Percentiles rank a stretch among this genome's conserved stretches.
Conservation (phyloP, 768 basidiomycete genomes). For the Auricularia heimuer region DNA sequence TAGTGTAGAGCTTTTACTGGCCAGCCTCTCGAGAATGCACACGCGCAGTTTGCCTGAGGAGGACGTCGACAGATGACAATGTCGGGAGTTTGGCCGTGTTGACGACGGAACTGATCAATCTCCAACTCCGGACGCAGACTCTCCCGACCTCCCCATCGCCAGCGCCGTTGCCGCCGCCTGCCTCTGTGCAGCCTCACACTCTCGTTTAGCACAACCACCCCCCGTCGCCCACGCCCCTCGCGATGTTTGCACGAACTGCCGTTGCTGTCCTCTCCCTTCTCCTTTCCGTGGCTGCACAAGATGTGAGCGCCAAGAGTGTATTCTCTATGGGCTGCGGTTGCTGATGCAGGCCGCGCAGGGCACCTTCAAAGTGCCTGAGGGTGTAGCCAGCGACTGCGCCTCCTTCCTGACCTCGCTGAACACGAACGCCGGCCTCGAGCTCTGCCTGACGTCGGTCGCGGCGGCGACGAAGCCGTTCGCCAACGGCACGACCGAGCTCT, state of each 20-base stretch:
- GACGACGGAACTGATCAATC: not conserved
- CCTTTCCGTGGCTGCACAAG: not conserved
- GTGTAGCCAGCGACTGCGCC: conserved; percentile 40
- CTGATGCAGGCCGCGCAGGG: not conserved
- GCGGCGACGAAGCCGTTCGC: conserved; percentile 25
- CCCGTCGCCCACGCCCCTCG: not conserved
- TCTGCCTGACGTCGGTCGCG: conserved; percentile 58
- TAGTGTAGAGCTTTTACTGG: not conserved
- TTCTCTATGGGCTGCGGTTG: not conserved
- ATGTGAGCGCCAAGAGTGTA: not conserved
- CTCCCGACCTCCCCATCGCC: not conserved
- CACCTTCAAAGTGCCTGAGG: not conserved
- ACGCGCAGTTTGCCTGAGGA: not conserved
- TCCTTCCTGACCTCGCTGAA: conserved; percentile 57
- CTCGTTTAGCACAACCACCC: not conserved
- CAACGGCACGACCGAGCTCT: conserved; percentile 35
- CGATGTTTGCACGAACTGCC: not conserved
- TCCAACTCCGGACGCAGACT: not conserved
- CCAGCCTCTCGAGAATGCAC: not conserved
- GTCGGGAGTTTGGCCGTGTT: not conserved
- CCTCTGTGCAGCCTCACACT: conserved; percentile 4
- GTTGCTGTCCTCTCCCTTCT: not conserved
- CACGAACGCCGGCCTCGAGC: conserved; percentile 39
- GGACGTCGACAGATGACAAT: not conserved
- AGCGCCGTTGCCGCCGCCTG: not conserved